Base-by-base conservation (phyloP, 345 rosid species). In the Rhizophora apiculata region DNA sequence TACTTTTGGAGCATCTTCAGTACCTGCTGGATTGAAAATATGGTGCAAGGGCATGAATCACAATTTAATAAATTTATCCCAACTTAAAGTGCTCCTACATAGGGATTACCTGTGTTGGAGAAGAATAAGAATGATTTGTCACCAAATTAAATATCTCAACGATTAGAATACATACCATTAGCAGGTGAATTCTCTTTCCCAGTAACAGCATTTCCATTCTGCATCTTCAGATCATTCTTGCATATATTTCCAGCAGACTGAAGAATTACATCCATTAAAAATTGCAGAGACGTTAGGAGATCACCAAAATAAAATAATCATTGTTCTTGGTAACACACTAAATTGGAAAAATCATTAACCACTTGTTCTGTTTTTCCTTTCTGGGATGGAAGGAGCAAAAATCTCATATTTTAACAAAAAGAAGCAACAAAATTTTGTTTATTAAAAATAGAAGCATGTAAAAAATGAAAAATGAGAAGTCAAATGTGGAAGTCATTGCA, bases 241-340 rank as follows among this genome's bases (percentile, higher is more conserved):
- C 73, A 82, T 72, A 74, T 74, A 79, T 85, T 92, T 57, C 98
- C 98, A 69, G 94, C 87, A 76, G 99, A 90, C 98, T 92, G 83
- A 68, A 79, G 68, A 73, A 60, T 70, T 62, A 54, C 20, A 75
- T 60, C 71, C 34, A 75, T 26, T 16, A 15, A 22, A 13, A 43
- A 13, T 43, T 11, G 49, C 18, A 0, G 49, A 43, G 49, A 43
- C 15, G 16, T 43, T 43, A 43, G 49, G 49, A 43, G 49, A 43
- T 15, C 49, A 43, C 18, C 49, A 43, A 43, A 43, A 43, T 43
- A 43, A 3, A 43, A 43, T 43, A 43, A 43, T 13, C 15, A 43
- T 3, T 43, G 5, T 13, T 43, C 18, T 43, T 13, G 49, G 49
- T 15, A 43, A 13, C 49, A 43, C 4, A 3, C 4, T 43, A 43